Evolutionary conservation across 306 rosid species (phyloP).

Genomic region (Leucaena leucocephala): DNA sequence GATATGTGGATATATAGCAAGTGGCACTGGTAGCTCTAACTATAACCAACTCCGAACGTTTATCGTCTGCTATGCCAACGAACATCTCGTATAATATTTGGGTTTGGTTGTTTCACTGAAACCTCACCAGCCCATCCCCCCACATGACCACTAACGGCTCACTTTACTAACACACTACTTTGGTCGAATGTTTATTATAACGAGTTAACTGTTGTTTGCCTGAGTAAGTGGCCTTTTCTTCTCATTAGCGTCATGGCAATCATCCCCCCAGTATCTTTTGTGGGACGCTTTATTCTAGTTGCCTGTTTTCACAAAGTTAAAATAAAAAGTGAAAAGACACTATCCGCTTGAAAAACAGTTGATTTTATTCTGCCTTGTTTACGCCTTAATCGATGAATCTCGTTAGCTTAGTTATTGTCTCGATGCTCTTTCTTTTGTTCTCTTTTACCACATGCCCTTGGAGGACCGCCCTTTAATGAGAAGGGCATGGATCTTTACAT

Average conservation of each 20-base stretch:
- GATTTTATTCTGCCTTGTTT: constrained; percentile 36
- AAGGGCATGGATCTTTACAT: background rate
- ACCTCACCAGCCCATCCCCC: background rate
- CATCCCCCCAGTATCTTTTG: background rate
- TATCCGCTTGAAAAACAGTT: constrained; percentile 42
- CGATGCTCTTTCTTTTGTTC: constrained; percentile 1
- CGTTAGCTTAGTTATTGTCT: constrained; percentile 5
- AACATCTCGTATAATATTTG: constrained; percentile 3
- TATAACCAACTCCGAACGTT: constrained; percentile 25
- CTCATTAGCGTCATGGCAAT: too few species aligned
- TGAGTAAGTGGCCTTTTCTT: background rate
- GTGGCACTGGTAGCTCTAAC: constrained; percentile 35
- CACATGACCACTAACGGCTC: constrained; percentile 14
- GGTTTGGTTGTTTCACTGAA: constrained; percentile 30
- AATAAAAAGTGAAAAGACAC: constrained; percentile 10
- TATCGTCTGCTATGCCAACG: background rate
- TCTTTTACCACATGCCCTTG: background rate
- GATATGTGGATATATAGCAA: background rate
- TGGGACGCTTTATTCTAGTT: constrained; percentile 30
- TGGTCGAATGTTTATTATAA: background rate
- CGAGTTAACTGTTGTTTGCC: background rate
- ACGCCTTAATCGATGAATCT: background rate
- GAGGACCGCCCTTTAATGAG: background rate
- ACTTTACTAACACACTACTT: background rate
- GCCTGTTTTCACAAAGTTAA: constrained; percentile 25